Evolutionary conservation across 2,329 filamentous ascomycete genomes (phyloP).

Genomic region (Clonostachys byssicola): DNA sequence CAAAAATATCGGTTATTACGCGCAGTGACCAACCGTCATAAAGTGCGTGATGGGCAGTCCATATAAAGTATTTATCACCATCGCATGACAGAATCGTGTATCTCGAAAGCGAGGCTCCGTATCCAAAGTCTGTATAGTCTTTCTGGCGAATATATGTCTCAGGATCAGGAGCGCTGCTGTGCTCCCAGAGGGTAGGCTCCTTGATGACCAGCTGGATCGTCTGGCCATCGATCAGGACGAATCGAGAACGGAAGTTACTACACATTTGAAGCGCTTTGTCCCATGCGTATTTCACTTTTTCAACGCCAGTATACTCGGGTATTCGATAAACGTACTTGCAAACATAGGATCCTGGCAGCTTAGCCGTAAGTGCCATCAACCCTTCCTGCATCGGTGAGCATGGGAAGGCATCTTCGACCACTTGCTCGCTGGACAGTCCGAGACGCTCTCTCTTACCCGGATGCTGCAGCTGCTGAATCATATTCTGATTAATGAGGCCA

Average conservation of each 20-base stretch:
- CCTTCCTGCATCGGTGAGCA: slow-evolving; percentile 44
- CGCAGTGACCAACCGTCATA: slow-evolving; percentile 9
- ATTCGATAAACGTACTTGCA: slow-evolving; percentile 15
- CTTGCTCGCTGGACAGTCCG: slow-evolving; percentile 3
- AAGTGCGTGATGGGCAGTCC: slow-evolving; percentile 10
- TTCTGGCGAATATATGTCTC: too few relatives aligned
- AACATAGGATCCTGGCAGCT: slow-evolving; percentile 23
- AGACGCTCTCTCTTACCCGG: background rate
- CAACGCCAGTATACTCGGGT: slow-evolving; percentile 1
- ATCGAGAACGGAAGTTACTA: slow-evolving; percentile 9
- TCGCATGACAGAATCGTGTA: background rate
- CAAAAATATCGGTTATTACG: slow-evolving; percentile 1
- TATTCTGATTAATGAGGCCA: too few relatives aligned
- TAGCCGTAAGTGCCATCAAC: slow-evolving; percentile 39
- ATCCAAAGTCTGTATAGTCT: too few relatives aligned
- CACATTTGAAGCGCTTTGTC: slow-evolving; percentile 5
- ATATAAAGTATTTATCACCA: slow-evolving; percentile 5
- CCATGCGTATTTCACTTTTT: background rate
- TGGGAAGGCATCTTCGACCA: slow-evolving; percentile 41
- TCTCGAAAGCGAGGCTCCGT: background rate
- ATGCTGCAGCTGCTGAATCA: too few relatives aligned
- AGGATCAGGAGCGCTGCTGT: too few relatives aligned
- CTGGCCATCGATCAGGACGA: slow-evolving; percentile 6
- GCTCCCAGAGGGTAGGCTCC: background rate
- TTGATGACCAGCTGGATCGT: slow-evolving; percentile 6